Conservation (phyloP, 1,284 basidiomycete genomes). For the Trametes pubescens region DNA sequence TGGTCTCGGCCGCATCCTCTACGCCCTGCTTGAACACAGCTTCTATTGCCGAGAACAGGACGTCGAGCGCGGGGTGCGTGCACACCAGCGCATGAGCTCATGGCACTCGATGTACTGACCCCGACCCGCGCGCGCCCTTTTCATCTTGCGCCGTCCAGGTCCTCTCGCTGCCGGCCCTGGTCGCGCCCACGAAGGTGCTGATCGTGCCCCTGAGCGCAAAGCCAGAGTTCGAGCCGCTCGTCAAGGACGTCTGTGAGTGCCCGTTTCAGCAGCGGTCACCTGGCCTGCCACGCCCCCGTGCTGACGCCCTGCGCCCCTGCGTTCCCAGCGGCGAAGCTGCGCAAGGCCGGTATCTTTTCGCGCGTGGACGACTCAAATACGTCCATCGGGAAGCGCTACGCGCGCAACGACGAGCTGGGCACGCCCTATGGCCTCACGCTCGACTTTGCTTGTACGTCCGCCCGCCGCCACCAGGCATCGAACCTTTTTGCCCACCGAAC, state of each 20-base stretch:
- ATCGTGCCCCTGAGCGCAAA: constrained; percentile 96
- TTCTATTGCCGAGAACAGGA: constrained; percentile 97
- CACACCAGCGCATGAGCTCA: constrained; percentile 35
- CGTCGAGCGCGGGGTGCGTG: constrained; percentile 83
- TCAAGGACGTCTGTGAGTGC: constrained; percentile 89
- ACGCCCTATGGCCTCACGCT: constrained; percentile 97
- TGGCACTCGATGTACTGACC: constrained; percentile 29
- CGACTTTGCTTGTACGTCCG: constrained; percentile 92
- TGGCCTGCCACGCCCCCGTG: constrained; percentile 17
- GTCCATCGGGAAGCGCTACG: constrained; percentile 96
- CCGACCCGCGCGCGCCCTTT: constrained; percentile 24
- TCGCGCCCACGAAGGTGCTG: constrained; percentile 97
- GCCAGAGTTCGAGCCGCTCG: constrained; percentile 85
- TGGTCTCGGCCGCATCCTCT: constrained; percentile 96
- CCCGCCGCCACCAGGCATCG: constrained; percentile 23
- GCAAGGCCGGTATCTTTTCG: constrained; percentile 88
- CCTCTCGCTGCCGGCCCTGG: constrained; percentile 86
- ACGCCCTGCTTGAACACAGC: constrained; percentile 93
- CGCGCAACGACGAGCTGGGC: constrained; percentile 98
- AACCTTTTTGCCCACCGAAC: constrained; percentile 22
- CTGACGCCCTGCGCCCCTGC: constrained; percentile 22
- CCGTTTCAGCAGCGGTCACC: constrained; percentile 25
- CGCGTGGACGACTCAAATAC: constrained; percentile 96
- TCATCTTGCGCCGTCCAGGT: constrained; percentile 58
- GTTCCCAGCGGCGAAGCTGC: constrained; percentile 80